phyloP scores from a whole-genome alignment of 495 filamentous ascomycete species.

The Ascodesmis nigricans region DNA sequence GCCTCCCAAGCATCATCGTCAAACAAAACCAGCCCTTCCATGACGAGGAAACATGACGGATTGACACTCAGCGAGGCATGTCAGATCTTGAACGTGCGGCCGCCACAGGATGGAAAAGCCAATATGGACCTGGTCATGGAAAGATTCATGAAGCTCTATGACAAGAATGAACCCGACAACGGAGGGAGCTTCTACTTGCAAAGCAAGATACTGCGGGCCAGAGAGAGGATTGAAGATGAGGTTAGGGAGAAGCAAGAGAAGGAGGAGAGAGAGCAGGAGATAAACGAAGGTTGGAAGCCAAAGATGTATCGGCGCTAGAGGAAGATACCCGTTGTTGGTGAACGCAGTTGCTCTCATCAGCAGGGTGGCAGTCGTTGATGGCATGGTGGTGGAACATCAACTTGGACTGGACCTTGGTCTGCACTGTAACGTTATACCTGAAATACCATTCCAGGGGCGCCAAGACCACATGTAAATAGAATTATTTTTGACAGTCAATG shows the following conservation, averaged over 20 bases:
- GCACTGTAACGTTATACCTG: too few relatives aligned
- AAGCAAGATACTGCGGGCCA: constrained; percentile 79
- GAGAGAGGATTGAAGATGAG: constrained; percentile 82
- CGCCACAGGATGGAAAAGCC: constrained; percentile 52
- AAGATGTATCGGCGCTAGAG: constrained; percentile 82
- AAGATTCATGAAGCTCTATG: constrained; percentile 86
- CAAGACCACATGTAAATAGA: neutral
- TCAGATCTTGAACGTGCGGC: constrained; percentile 90
- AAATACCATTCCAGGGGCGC: neutral
- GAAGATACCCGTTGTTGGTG: too few relatives aligned
- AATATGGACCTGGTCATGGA: constrained; percentile 57
- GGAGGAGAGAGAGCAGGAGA: constrained; percentile 37
- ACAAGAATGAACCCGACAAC: constrained; percentile 77
- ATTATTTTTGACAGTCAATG: neutral
- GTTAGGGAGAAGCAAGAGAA: constrained; percentile 32
- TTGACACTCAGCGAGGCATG: constrained; percentile 89
- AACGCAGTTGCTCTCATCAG: too few relatives aligned
- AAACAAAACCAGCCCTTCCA: constrained; percentile 26
- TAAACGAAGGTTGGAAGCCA: constrained; percentile 72
- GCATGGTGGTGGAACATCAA: too few relatives aligned
- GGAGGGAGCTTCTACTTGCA: constrained; percentile 96
- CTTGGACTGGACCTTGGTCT: too few relatives aligned
- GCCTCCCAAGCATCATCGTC: constrained; percentile 25
- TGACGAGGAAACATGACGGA: constrained; percentile 35
- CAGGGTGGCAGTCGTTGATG: too few relatives aligned